Base-by-base conservation (phyloP, 257 asterid species). In the Eustoma russellianum region DNA sequence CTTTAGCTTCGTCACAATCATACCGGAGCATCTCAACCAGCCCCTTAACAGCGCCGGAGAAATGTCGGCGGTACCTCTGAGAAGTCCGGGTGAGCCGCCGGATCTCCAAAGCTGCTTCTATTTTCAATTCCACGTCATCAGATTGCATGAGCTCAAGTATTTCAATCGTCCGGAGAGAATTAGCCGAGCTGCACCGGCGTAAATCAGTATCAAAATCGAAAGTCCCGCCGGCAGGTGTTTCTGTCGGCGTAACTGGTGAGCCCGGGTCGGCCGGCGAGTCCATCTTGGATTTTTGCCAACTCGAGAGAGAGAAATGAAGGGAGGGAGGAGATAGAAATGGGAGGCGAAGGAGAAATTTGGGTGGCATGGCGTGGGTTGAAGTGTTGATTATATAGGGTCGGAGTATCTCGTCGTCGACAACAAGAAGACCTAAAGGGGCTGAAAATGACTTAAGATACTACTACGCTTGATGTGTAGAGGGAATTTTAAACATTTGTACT, bases 31-130 rank as follows among this genome's bases (percentile, higher is more conserved):
- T 85, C 51, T 59, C 70, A 33, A 88, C 94, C 2, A 88, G 94
- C 2, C 92, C 75, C 9, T 48, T 65, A 13, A 83, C 84, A 48
- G 94, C 82, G 63, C 62, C 65, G 59, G 94, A 58, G 66, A 89
- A 88, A 60, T 78, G 78, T 13, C 95, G 97, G 11, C 97, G 86
- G 79, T 80, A 85, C 57, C 91, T 64, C 60, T 85, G 93, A 45
- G 95, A 88, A 12, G 93, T 85, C 81, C 78, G 82, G 13, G 97
- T 82, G 44, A 88, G 81, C 18, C 91, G 86, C n/a, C 97, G 78
- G 68, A 88, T 85, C 68, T 82, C 97, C 74, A 50, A 70, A 7
- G 97, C 97, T 40, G 97, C 95, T 30, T 80, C 73, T 9, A 85
- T n/a, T 55, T 77, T 79, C 35, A 33, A 62, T 60, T 18, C 28